Evolutionary conservation across 805 yeast species (phyloP).

Genomic region (Scheffersomyces amazonensis): DNA sequence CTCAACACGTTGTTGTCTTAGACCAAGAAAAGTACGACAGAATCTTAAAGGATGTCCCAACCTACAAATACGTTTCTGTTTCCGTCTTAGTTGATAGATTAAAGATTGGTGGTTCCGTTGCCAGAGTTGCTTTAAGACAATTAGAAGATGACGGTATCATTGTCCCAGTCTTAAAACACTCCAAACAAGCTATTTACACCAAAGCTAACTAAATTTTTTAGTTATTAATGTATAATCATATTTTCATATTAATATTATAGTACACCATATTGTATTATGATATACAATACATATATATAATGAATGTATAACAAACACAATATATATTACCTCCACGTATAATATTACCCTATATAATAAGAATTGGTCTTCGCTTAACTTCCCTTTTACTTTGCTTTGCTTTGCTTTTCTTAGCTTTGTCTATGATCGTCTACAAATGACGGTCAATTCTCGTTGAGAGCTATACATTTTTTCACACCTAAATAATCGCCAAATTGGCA

Average conservation of each 20-base stretch:
- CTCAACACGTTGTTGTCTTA: constrained; percentile 93
- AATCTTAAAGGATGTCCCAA: constrained; percentile 98
- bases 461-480: too few species aligned
- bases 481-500: too few species aligned
- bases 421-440: too few species aligned
- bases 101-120: constrained; percentile 98
- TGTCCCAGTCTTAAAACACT: constrained; percentile 90
- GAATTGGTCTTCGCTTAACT: too few species aligned
- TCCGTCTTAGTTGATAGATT: constrained; percentile 98
- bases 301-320: constrained; percentile 1
- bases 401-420: too few species aligned
- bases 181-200: constrained; percentile 96
- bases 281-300: neutral
- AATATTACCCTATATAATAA: too few species aligned
- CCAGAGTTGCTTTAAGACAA: constrained; percentile 96
- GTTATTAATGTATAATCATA: neutral
- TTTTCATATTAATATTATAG: neutral
- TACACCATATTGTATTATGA: neutral
- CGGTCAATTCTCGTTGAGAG: too few species aligned
- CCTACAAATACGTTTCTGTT: constrained; percentile 97
- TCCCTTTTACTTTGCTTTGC: too few species aligned
- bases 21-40: constrained; percentile 99
- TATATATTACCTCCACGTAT: too few species aligned
- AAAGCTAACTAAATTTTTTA: constrained; percentile 47
- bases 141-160: constrained; percentile 94